A percentile compares a stretch with the other conserved stretches of the same genome.
Evolutionary conservation across 768 basidiomycete genomes (phyloP).

Genomic region (Suillus weaverae): DNA sequence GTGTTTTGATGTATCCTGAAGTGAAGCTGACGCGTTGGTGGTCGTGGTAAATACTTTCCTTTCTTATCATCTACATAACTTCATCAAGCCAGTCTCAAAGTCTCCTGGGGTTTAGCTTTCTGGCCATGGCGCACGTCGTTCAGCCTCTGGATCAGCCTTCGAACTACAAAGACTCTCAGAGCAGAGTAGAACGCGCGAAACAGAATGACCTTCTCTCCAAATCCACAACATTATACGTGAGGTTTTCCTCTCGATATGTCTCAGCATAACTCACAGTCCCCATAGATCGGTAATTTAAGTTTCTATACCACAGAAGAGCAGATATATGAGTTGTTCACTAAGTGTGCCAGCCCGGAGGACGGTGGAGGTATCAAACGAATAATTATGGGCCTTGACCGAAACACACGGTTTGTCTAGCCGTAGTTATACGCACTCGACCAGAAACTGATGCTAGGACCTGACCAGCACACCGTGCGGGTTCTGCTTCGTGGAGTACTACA

Average conservation of each 20-base stretch:
- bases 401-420: slow-evolving; percentile 63
- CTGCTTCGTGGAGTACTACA: slow-evolving; percentile 96
- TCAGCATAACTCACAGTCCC: slow-evolving; percentile 17
- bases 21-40: slow-evolving; percentile 32
- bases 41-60: slow-evolving; percentile 31
- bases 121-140: slow-evolving; percentile 82
- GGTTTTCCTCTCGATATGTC: slow-evolving; percentile 31
- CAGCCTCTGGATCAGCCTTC: slow-evolving; percentile 87
- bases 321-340: slow-evolving; percentile 90
- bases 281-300: slow-evolving; percentile 86
- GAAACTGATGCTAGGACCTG: slow-evolving; percentile 12
- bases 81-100: background rate
- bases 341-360: slow-evolving; percentile 84
- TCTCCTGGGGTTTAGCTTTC: background rate
- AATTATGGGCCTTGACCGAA: slow-evolving; percentile 92
- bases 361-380: slow-evolving; percentile 91
- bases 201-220: slow-evolving; percentile 81
- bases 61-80: slow-evolving; percentile 14
- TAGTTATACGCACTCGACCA: background rate
- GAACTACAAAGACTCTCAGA: slow-evolving; percentile 94
- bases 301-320: slow-evolving; percentile 96
- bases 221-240: slow-evolving; percentile 89
- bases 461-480: slow-evolving; percentile 88
- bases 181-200: slow-evolving; percentile 71
- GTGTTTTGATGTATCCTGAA: slow-evolving; percentile 11